Base-by-base conservation (phyloP, 1,284 basidiomycete genomes). In the Irpex rosettiformis region DNA sequence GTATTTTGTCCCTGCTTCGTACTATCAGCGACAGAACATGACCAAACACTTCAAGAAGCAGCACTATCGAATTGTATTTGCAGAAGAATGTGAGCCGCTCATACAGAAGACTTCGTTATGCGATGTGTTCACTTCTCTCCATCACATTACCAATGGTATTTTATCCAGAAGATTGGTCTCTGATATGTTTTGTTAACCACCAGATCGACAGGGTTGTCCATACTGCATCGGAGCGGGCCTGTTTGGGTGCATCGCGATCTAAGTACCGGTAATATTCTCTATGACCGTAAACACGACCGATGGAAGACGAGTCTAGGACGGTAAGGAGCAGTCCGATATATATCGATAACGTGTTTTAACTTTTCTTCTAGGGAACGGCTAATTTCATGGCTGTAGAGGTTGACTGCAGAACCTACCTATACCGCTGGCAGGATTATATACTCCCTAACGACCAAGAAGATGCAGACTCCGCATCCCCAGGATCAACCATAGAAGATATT, bases 51-150 rank as follows among this genome's bases (percentile, higher is more conserved):
- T 11, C 29, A 11, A 37, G 8, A 61, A 59, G 55, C 25, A 52
- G 16, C 60, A 59, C 30, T 55, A 61, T 42, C 56, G 61, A 16
- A 54, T 61, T 22, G 61, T 63, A 8, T 61, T 58, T 56, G 45
- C 52, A 45, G 62, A 61, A 30, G 29, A 59, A 21, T 51, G 57
- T n/a, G 48, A 30, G 21, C 18, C 60, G 13, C 21, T 61, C 2
- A n/a, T 45, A 13, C 16, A 45, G 8, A 30, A 33, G 16, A 33
- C 40, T 1, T 59, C 55, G 10, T 42, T 62, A 10, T 11, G 22
- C n/a, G 25, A 29, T 6, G 33, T 55, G 24, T 55, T 60, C 29
- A 8, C 27, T 3, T 47, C 40, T 37, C 48, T 59, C 7, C 11
- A 11, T 5, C 27, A 29, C 22, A 42, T 53, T 42, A 54, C 30